Percentiles rank a stretch among this genome's conserved stretches.
These are phyloP conservation scores for Castanea mollissima DNA, from an alignment of 306 rosid genomes.

Conservation along the genomic window DNA sequence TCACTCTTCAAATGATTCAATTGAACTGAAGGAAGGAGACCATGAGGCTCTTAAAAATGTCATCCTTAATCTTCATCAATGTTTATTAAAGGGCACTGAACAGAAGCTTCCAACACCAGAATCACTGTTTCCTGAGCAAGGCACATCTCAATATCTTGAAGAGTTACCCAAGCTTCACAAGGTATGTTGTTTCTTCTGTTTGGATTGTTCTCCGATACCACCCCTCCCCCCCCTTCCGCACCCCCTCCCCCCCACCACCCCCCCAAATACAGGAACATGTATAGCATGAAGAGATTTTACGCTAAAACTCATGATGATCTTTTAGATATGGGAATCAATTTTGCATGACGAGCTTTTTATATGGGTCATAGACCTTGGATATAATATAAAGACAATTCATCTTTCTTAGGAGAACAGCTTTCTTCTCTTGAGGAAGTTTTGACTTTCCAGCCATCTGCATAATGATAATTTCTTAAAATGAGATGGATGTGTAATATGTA, in stretches of 20 bases:
- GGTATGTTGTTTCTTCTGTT: constrained; percentile 43
- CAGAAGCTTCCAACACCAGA: constrained; percentile 23
- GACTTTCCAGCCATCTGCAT: background rate
- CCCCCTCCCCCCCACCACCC: no score
- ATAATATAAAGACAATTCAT: background rate
- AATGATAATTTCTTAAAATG: background rate
- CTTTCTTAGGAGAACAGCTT: background rate
- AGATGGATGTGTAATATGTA: background rate
- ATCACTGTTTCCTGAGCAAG: constrained; percentile 32
- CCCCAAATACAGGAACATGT: background rate
- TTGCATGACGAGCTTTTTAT: background rate
- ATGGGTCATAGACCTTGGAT: background rate
- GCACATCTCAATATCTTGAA: constrained; percentile 30
- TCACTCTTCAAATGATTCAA: constrained; percentile 42
- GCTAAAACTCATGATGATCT: background rate
- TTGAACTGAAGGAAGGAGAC: constrained; percentile 51
- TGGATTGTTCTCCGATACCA: background rate
- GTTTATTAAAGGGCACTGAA: constrained; percentile 47
- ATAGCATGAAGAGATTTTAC: background rate
- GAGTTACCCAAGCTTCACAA: constrained; percentile 33
- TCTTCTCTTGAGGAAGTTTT: background rate
- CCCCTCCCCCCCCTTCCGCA: no score
- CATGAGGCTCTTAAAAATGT: constrained; percentile 41
- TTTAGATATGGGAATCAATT: background rate
- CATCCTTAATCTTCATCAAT: constrained; percentile 54